These are phyloP conservation scores for Scheffersomyces cryptocercus DNA, from an alignment of 1,139 yeast genomes.

Conservation along the genomic window DNA sequence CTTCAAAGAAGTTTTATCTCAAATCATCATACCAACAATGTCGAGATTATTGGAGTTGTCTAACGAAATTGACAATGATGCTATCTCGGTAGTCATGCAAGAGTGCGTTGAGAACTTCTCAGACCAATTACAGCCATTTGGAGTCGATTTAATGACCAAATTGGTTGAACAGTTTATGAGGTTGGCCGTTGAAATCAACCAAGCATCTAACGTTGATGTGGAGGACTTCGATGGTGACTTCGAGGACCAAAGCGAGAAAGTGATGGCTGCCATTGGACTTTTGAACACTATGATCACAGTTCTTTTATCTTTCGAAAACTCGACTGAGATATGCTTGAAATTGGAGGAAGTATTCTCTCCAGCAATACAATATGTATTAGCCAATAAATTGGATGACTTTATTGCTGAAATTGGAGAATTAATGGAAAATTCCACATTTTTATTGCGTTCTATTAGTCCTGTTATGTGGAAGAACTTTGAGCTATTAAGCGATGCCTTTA, in stretches of 20 bases:
- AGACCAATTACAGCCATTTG: conserved; percentile 90
- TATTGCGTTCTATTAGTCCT: conserved; percentile 70
- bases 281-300: conserved; percentile 86
- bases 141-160: conserved; percentile 80
- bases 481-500: conserved; percentile 53
- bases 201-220: conserved; percentile 51
- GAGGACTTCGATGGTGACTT: conserved; percentile 38
- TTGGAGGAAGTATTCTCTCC: conserved; percentile 78
- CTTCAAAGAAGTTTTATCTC: conserved; percentile 67
- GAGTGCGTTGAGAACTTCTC: conserved; percentile 90
- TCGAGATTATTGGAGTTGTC: conserved; percentile 73
- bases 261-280: conserved; percentile 85
- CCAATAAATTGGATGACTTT: conserved; percentile 70
- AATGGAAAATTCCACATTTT: conserved; percentile 81
- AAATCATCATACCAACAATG: conserved; percentile 79
- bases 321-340: conserved; percentile 61
- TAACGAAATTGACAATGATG: conserved; percentile 83
- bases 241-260: conserved; percentile 69
- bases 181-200: conserved; percentile 68
- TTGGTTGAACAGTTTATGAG: conserved; percentile 80
- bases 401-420: conserved; percentile 81
- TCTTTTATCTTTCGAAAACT: conserved; percentile 82
- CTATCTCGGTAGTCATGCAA: conserved; percentile 89
- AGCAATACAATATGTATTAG: conserved; percentile 66
- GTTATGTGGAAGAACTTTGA: conserved; percentile 75